A percentile compares a stretch with the other conserved stretches of the same genome.
Evolutionary conservation across 305 asterid species (phyloP).

Genomic region (Fraxinus nigra): DNA sequence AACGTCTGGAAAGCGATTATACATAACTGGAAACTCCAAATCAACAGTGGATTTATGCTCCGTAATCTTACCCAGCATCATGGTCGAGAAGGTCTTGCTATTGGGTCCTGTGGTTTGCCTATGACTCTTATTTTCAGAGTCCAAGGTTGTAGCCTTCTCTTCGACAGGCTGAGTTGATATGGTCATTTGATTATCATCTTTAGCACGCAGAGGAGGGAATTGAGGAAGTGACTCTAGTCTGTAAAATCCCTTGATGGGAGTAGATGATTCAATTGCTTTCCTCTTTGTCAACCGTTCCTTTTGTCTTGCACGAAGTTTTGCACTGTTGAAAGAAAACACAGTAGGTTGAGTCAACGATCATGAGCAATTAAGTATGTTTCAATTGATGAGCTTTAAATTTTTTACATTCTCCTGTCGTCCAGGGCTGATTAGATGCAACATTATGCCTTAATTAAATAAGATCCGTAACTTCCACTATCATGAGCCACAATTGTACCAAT

Average conservation of each 20-base stretch:
- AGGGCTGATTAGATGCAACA: slow-evolving; percentile 14
- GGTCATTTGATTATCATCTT: slow-evolving; percentile 39
- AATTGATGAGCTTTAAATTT: slow-evolving; percentile 3
- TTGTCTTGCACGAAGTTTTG: slow-evolving; percentile 89
- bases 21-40: slow-evolving; percentile 31
- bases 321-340: slow-evolving; percentile 46
- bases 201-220: slow-evolving; percentile 31
- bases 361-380: slow-evolving; percentile 4
- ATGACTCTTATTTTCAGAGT: slow-evolving; percentile 36
- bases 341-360: slow-evolving; percentile 14
- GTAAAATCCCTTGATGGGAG: slow-evolving; percentile 32
- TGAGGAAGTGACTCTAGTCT: slow-evolving; percentile 30
- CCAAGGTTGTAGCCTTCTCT: slow-evolving; percentile 42
- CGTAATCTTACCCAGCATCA: slow-evolving; percentile 39
- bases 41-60: slow-evolving; percentile 42
- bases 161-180: slow-evolving; percentile 34
- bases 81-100: slow-evolving; percentile 26
- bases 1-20: slow-evolving; percentile 30
- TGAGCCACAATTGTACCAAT: background rate
- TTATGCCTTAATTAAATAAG: background rate
- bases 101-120: slow-evolving; percentile 29
- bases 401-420: slow-evolving; percentile 22
- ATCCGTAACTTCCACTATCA: background rate
- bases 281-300: slow-evolving; percentile 64
- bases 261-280: slow-evolving; percentile 38